A percentile compares a stretch with the other conserved stretches of the same genome.
Conservation (phyloP, 768 basidiomycete species). For the Termitomyces sp. region DNA sequence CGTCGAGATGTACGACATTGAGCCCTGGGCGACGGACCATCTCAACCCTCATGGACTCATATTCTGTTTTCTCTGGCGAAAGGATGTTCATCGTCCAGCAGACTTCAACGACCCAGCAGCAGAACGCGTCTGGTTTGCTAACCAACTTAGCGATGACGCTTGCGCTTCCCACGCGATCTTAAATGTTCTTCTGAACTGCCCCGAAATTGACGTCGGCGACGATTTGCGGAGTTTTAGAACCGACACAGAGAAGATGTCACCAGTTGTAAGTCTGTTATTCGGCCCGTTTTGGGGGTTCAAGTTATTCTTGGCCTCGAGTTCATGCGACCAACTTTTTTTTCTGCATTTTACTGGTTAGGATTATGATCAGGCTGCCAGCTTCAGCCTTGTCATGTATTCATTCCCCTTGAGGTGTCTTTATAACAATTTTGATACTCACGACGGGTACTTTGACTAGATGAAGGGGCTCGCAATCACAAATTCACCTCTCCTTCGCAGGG, state of each 20-base stretch:
- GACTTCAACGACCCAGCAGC: conserved; percentile 52
- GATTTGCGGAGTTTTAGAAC: conserved; percentile 37
- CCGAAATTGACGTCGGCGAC: conserved; percentile 41
- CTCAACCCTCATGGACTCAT: conserved; percentile 55
- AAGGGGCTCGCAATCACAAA: conserved; percentile 59
- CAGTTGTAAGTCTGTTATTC: conserved; percentile 37
- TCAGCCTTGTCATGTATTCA: neutral
- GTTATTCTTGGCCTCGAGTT: neutral
- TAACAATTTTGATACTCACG: neutral
- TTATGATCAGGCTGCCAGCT: too few species aligned
- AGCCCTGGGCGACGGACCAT: conserved; percentile 59
- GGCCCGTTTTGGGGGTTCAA: neutral
- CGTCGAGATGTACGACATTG: conserved; percentile 58
- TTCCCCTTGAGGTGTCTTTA: neutral
- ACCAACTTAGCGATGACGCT: conserved; percentile 62
- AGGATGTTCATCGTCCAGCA: conserved; percentile 38
- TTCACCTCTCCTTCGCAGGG: conserved; percentile 44
- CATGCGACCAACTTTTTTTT: too few species aligned
- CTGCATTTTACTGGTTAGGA: neutral
- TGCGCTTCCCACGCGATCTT: conserved; percentile 61
- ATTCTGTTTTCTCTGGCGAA: conserved; percentile 57
- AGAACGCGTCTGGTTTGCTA: conserved; percentile 60
- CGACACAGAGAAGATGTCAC: conserved; percentile 52
- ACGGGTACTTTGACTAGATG: conserved; percentile 35
- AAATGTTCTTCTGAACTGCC: conserved; percentile 56